Percentiles rank a stretch among this genome's conserved stretches.
These are phyloP conservation scores for Termitomyces sp. DNA, from an alignment of 768 basidiomycete genomes.

Conservation along the genomic window DNA sequence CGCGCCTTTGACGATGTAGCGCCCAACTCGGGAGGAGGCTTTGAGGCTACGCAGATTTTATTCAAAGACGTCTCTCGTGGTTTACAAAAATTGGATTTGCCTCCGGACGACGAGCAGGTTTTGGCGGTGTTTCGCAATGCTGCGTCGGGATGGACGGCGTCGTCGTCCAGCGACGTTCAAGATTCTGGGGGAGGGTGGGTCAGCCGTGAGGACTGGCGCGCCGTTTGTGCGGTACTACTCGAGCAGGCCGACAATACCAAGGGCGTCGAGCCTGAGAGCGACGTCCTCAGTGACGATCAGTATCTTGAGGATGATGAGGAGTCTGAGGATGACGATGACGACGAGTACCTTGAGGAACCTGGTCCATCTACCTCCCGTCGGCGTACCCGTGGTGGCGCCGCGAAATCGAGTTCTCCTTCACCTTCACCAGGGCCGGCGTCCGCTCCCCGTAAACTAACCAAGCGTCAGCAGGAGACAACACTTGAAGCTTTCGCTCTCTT, in stretches of 20 bases:
- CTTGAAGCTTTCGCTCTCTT: constrained; percentile 67
- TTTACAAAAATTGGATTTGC: constrained; percentile 59
- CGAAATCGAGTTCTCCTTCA: constrained; percentile 8
- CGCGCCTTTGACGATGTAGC: constrained; percentile 39
- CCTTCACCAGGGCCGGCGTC: constrained; percentile 3
- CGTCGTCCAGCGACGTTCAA: constrained; percentile 15
- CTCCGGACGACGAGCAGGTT: constrained; percentile 70
- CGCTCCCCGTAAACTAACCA: constrained; percentile 31
- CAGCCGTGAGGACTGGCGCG: constrained; percentile 69
- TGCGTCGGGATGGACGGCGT: constrained; percentile 61
- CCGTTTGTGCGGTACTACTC: constrained; percentile 74
- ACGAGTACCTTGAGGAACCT: constrained; percentile 27
- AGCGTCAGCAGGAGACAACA: constrained; percentile 50
- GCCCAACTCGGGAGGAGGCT: constrained; percentile 1
- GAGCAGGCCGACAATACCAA: constrained; percentile 33
- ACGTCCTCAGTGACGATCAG: constrained; percentile 14
- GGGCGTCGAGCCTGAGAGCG: constrained; percentile 8
- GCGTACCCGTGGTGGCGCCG: constrained; percentile 5
- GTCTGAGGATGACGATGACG: constrained; percentile 17
- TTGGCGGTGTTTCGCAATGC: constrained; percentile 73
- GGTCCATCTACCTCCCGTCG: constrained; percentile 16
- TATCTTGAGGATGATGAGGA: constrained; percentile 11
- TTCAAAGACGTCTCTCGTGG: constrained; percentile 58
- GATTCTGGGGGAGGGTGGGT: constrained; percentile 32
- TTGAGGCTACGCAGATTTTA: constrained; percentile 36